These are phyloP conservation scores for Ceratocystiopsis sp. DNA, from an alignment of 2,329 filamentous ascomycete species.

Conservation along the genomic window DNA sequence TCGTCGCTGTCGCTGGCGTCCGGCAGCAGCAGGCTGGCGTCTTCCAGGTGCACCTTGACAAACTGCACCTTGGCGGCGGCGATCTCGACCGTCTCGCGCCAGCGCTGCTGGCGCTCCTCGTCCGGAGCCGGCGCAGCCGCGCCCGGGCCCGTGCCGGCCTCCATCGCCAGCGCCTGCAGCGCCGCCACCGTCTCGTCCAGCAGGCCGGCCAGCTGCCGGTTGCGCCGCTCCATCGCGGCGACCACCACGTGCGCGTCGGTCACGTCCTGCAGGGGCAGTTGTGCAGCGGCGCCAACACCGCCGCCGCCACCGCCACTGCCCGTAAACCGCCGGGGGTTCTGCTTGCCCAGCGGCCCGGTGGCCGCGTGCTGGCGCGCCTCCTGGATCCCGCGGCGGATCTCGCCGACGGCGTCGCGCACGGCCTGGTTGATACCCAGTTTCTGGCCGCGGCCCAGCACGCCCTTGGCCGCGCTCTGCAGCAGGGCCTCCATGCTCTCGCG, in stretches of 20 bases:
- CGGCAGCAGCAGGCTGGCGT: slow-evolving; percentile 22
- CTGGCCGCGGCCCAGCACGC: slow-evolving; percentile 55
- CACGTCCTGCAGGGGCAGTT: not conserved
- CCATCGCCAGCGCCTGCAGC: slow-evolving; percentile 42
- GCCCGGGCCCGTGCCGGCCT: slow-evolving; percentile 15
- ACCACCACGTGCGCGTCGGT: not conserved
- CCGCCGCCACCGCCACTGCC: not conserved
- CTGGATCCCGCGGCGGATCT: slow-evolving; percentile 61
- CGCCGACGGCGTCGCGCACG: slow-evolving; percentile 63
- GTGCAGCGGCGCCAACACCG: not conserved
- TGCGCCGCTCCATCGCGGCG: slow-evolving; percentile 33
- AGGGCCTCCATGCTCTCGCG: slow-evolving; percentile 48
- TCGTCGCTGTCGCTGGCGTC: slow-evolving; percentile 1
- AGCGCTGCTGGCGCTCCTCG: slow-evolving; percentile 21
- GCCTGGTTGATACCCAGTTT: slow-evolving; percentile 66
- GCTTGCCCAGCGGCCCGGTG: slow-evolving; percentile 7
- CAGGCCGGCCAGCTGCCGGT: slow-evolving; percentile 48
- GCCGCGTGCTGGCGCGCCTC: slow-evolving; percentile 28
- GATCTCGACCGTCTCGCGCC: slow-evolving; percentile 37
- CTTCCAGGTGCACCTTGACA: slow-evolving; percentile 44
- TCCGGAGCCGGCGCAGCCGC: not conserved
- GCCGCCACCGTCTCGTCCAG: slow-evolving; percentile 48
- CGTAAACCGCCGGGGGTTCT: slow-evolving; percentile 9
- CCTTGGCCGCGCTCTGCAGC: slow-evolving; percentile 60
- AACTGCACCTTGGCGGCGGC: slow-evolving; percentile 47